These are phyloP conservation scores for Populus hybrid DNA, from an alignment of 441 rosid species.

Conservation along the genomic window DNA sequence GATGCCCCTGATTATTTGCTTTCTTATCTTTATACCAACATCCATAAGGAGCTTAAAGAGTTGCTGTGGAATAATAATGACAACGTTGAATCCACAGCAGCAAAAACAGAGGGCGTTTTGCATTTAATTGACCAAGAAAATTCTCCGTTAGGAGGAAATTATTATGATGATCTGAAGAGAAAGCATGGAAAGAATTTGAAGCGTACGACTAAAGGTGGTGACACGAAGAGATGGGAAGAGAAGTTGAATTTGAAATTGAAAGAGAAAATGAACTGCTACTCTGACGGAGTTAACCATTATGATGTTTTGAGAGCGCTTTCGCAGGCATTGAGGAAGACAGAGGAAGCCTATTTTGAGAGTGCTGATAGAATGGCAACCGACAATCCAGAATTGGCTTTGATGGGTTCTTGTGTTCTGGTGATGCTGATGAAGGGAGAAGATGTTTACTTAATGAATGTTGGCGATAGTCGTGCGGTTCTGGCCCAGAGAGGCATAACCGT, in stretches of 20 bases:
- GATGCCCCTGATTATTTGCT: conserved; percentile 50
- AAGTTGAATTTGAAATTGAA: conserved; percentile 19
- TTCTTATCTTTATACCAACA: conserved; percentile 36
- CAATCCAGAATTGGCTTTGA: conserved; percentile 84
- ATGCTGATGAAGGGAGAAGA: conserved; percentile 95
- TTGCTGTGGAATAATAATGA: conserved; percentile 35
- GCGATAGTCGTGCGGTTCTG: conserved; percentile 88
- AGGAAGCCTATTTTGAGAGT: conserved; percentile 62
- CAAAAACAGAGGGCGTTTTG: conserved; percentile 17
- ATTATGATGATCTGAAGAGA: conserved; percentile 16
- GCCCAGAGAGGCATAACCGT: conserved; percentile 59
- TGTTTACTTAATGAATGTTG: conserved; percentile 87
- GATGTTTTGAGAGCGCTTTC: conserved; percentile 78
- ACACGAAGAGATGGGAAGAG: conserved; percentile 11
- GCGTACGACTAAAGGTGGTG: background rate
- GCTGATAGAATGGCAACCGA: conserved; percentile 76
- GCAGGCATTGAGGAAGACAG: conserved; percentile 66
- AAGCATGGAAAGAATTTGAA: conserved; percentile 20
- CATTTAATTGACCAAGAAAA: conserved; percentile 20
- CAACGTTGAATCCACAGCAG: conserved; percentile 12
- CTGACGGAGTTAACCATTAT: conserved; percentile 30
- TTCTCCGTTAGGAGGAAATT: background rate
- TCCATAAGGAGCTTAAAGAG: conserved; percentile 43
- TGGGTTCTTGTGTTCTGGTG: conserved; percentile 94
- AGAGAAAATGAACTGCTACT: conserved; percentile 18